phyloP scores from a whole-genome alignment of 73 alveolate species.

The Tetrahymena elliotti region DNA sequence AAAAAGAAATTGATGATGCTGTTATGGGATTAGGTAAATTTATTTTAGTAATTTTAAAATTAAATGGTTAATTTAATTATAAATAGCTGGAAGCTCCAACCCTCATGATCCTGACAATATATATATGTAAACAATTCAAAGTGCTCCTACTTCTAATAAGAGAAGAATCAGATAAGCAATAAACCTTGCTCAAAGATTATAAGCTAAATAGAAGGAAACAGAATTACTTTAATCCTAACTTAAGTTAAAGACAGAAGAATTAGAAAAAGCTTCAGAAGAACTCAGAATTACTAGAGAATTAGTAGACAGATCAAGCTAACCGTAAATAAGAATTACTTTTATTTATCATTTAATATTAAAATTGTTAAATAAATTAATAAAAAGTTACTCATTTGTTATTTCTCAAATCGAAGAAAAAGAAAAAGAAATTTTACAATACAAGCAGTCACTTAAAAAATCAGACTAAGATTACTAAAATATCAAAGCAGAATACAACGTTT shows the following conservation, averaged over 20 bases:
- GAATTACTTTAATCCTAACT: conserved; percentile 49
- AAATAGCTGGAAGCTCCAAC: conserved; percentile 41
- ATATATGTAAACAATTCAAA: conserved; percentile 37
- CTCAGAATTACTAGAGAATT: conserved; percentile 46
- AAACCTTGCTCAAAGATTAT: conserved; percentile 66
- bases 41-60: too few relatives aligned
- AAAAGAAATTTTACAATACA: conserved; percentile 43
- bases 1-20: conserved; percentile 80
- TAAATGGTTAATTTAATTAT: too few relatives aligned
- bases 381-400: conserved; percentile 30
- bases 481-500: conserved; percentile 41
- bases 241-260: conserved; percentile 25
- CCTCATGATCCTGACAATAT: conserved; percentile 44
- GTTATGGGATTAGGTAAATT: conserved; percentile 55
- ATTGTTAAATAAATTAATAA: conserved; percentile 5
- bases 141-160: conserved; percentile 78
- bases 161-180: conserved; percentile 73
- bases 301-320: conserved; percentile 61
- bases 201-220: conserved; percentile 62
- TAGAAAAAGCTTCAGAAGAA: conserved; percentile 51
- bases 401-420: conserved; percentile 61
- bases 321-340: conserved; percentile 41
- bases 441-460: conserved; percentile 36
- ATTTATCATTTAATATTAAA: conserved; percentile 37
- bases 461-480: conserved; percentile 36